A percentile compares a stretch with the other conserved stretches of the same genome.
Conservation (phyloP, 2,329 filamentous ascomycete species). For the Talaromyces sp. region DNA sequence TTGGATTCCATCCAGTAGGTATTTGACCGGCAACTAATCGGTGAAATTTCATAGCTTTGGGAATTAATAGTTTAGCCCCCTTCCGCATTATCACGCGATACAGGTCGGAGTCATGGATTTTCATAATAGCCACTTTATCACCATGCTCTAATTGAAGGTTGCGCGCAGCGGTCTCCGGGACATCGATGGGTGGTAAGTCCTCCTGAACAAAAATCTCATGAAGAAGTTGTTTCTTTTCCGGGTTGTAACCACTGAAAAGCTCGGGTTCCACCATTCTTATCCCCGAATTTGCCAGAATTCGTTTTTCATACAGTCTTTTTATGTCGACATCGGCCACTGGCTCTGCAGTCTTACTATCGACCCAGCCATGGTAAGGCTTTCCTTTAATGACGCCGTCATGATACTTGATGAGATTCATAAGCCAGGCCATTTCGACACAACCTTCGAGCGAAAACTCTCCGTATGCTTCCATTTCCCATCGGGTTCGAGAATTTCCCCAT, state of each 20-base stretch:
- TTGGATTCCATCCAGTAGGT: conserved; percentile 90
- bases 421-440: conserved; percentile 98
- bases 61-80: conserved; percentile 88
- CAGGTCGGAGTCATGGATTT: conserved; percentile 86
- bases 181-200: conserved; percentile 93
- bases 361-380: conserved; percentile 91
- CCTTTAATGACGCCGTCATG: conserved; percentile 94
- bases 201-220: conserved; percentile 97
- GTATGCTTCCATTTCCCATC: conserved; percentile 98
- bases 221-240: conserved; percentile 92
- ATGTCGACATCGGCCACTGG: conserved; percentile 97
- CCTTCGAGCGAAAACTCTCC: conserved; percentile 96
- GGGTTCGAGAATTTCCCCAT: conserved; percentile 96
- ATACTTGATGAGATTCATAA: conserved; percentile 99
- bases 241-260: conserved; percentile 92
- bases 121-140: conserved; percentile 95
- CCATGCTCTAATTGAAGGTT: conserved; percentile 96
- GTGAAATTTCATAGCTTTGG: conserved; percentile 94
- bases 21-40: conserved; percentile 95
- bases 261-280: conserved; percentile 97
- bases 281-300: conserved; percentile 91
- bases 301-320: conserved; percentile 94
- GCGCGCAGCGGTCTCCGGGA: conserved; percentile 92
- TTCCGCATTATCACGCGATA: conserved; percentile 93
- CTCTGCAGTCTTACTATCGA: conserved; percentile 87